These are phyloP conservation scores for Agroathelia rolfsii DNA, from an alignment of 1,284 basidiomycete genomes.

Conservation along the genomic window DNA sequence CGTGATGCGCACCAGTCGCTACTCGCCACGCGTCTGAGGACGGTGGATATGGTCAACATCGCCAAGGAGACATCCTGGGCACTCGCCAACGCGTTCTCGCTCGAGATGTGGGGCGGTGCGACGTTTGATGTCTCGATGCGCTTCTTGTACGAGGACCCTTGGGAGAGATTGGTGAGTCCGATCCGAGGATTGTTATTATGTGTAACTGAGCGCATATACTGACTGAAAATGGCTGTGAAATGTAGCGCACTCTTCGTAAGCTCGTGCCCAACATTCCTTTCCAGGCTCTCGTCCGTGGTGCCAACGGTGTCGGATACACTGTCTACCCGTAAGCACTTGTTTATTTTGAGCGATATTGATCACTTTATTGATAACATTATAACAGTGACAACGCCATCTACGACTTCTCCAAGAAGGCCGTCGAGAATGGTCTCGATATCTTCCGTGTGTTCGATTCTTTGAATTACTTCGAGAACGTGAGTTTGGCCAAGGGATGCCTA, in stretches of 20 bases:
- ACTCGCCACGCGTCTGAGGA: conserved; percentile 92
- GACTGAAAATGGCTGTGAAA: not conserved
- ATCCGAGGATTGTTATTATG: conserved; percentile 5
- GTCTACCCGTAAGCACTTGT: conserved; percentile 79
- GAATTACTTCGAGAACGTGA: conserved; percentile 82
- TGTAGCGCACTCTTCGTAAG: conserved; percentile 82
- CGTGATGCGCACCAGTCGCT: conserved; percentile 98
- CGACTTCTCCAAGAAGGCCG: conserved; percentile 96
- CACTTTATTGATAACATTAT: conserved; percentile 9
- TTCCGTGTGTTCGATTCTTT: conserved; percentile 99
- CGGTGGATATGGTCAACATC: conserved; percentile 97
- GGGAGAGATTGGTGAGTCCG: conserved; percentile 82
- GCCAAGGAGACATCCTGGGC: conserved; percentile 97
- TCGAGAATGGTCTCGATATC: conserved; percentile 98
- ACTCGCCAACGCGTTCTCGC: conserved; percentile 88
- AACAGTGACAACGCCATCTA: conserved; percentile 95
- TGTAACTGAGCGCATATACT: not conserved
- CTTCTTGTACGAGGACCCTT: conserved; percentile 99
- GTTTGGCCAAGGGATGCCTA: conserved; percentile 4
- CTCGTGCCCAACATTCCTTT: conserved; percentile 98
- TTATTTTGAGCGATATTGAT: not conserved
- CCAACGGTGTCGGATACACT: conserved; percentile 98
- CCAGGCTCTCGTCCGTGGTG: conserved; percentile 97
- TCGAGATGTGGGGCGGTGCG: conserved; percentile 99
- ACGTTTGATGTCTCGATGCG: conserved; percentile 99